phyloP scores from a whole-genome alignment of 2,329 filamentous ascomycete genomes.

The Erysiphe pisi region DNA sequence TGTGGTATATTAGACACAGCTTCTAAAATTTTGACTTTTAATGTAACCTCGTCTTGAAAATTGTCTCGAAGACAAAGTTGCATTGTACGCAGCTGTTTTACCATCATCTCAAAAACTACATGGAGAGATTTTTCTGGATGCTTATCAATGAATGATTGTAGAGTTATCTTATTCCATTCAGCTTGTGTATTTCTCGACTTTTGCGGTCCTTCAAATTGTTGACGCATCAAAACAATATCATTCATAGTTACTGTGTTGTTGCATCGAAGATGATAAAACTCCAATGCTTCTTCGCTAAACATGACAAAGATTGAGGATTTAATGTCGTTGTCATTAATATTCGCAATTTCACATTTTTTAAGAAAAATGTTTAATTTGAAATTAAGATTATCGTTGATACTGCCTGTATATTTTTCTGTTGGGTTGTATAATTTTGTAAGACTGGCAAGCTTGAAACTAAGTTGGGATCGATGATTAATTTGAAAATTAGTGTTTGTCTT shows the following conservation, averaged over 20 bases:
- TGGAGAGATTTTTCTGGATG: not conserved
- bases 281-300: constrained; percentile 8
- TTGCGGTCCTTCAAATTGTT: constrained; percentile 26
- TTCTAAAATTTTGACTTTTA: constrained; percentile 9
- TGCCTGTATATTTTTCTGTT: not conserved
- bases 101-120: constrained; percentile 13
- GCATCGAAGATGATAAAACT: constrained; percentile 23
- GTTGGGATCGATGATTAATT: not conserved
- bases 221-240: not conserved
- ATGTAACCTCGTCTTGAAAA: constrained; percentile 22
- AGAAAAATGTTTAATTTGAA: constrained; percentile 24
- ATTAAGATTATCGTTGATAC: not conserved
- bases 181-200: constrained; percentile 17
- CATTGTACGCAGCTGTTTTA: constrained; percentile 8
- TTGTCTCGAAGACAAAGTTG: constrained; percentile 15
- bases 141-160: not conserved
- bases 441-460: not conserved
- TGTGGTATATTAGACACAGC: not conserved
- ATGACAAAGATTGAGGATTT: constrained; percentile 6
- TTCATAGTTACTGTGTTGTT: not conserved
- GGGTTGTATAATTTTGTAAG: not conserved
- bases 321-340: not conserved
- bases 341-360: constrained; percentile 19
- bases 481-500: not conserved
- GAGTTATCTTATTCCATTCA: constrained; percentile 17